These are phyloP conservation scores for Penicillium diatomitis DNA, from an alignment of 495 filamentous ascomycete species.

Conservation along the genomic window DNA sequence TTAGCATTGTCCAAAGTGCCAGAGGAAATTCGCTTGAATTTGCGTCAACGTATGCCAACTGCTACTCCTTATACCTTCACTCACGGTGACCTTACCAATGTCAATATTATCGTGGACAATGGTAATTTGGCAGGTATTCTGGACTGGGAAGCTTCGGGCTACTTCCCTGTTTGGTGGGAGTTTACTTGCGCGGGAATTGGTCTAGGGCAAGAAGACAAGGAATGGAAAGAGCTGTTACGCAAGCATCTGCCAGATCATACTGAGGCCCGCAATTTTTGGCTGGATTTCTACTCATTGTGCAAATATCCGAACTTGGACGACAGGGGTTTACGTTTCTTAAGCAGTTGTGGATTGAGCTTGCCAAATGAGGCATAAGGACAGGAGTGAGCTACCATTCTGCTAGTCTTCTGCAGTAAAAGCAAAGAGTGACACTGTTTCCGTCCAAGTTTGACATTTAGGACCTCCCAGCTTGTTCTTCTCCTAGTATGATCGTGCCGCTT, in stretches of 20 bases:
- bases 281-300: slow-evolving; percentile 7
- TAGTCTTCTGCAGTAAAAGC: not conserved
- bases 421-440: too few relatives aligned
- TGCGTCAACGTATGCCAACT: too few relatives aligned
- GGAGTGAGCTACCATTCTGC: not conserved
- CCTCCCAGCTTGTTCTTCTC: too few relatives aligned
- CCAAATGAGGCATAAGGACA: not conserved
- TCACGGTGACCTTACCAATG: slow-evolving; percentile 26
- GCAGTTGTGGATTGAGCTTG: slow-evolving; percentile 1
- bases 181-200: not conserved
- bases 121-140: slow-evolving; percentile 14
- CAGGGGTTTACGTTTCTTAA: slow-evolving; percentile 2
- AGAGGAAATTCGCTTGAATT: too few relatives aligned
- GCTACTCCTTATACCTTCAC: slow-evolving; percentile 27
- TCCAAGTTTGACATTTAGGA: too few relatives aligned
- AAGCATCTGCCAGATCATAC: slow-evolving; percentile 14
- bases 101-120: slow-evolving; percentile 28
- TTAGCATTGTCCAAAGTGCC: too few relatives aligned
- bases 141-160: slow-evolving; percentile 19
- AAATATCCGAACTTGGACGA: slow-evolving; percentile 7
- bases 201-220: slow-evolving; percentile 9
- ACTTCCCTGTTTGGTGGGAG: slow-evolving; percentile 17
- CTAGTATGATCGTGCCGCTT: too few relatives aligned
- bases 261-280: slow-evolving; percentile 8
- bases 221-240: slow-evolving; percentile 10